phyloP scores from a whole-genome alignment of 2,329 filamentous ascomycete genomes.

The Fusarium algeriense region DNA sequence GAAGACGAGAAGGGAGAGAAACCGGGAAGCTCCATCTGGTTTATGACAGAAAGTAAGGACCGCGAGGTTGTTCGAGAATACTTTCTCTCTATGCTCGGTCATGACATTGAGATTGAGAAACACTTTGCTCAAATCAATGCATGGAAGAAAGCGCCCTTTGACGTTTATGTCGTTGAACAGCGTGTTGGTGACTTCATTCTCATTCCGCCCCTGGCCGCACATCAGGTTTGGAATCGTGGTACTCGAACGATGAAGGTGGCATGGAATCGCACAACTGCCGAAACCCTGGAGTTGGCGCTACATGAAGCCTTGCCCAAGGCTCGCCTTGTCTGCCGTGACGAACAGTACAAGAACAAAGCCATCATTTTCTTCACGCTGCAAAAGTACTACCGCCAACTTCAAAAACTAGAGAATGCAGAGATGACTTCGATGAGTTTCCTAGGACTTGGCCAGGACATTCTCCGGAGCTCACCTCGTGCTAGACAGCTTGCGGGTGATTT shows the following conservation, averaged over 20 bases:
- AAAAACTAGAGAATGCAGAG: constrained; percentile 62
- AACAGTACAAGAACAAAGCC: constrained; percentile 99
- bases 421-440: constrained; percentile 60
- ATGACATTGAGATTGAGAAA: constrained; percentile 96
- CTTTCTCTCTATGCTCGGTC: constrained; percentile 90
- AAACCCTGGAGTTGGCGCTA: constrained; percentile 88
- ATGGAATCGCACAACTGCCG: constrained; percentile 95
- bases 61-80: constrained; percentile 92
- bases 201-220: constrained; percentile 90
- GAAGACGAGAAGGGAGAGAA: constrained; percentile 78
- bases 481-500: constrained; percentile 87
- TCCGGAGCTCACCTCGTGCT: constrained; percentile 60
- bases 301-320: constrained; percentile 90
- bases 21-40: constrained; percentile 94
- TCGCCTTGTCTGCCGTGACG: constrained; percentile 91
- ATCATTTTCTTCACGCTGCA: constrained; percentile 90
- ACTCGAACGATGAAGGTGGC: constrained; percentile 97
- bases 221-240: constrained; percentile 98
- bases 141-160: constrained; percentile 95
- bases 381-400: constrained; percentile 78
- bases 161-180: constrained; percentile 93
- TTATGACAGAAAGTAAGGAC: constrained; percentile 98
- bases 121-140: constrained; percentile 97
- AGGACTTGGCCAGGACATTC: constrained; percentile 61
- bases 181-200: constrained; percentile 91